Base-by-base conservation (phyloP, 2,329 filamentous ascomycete species). In the Myrmaecium sp. region DNA sequence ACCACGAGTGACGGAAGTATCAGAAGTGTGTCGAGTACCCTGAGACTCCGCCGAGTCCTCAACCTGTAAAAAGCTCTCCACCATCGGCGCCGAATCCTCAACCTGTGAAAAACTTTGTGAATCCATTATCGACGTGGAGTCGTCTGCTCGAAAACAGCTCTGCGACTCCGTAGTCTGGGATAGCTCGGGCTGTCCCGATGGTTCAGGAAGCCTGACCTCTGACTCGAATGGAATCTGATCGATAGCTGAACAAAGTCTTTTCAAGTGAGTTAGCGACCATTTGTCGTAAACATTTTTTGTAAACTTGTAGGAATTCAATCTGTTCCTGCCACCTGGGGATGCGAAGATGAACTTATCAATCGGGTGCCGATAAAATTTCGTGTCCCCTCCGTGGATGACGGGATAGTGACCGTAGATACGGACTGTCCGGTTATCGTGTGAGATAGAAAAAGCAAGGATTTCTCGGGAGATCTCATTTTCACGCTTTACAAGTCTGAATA, bases 221-320 rank as follows among this genome's bases (percentile, higher is more conserved):
- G n/a, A 25, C 11, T 29, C 28, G 21, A 28, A 8, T 1, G 26
- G 30, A 17, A 38, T 23, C 8, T 29, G 18, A 21, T 37, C 26
- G 17, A 37, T 36, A 11, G 27, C 29, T 5, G 29, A 32, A 22
- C 30, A 30, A 14, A 38, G 30, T 18, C 32, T 30, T 14, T 26
- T 12, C 3, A 35, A 32, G 14, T 33, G 32, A 6, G 21, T 24
- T 4, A 29, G 30, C 25, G 34, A 15, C 36, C 26, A 36, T 26
- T 27, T 21, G 15, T 37, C 27, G 17, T 37, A 37, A 15, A 37
- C 15, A 19, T 33, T 37, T 23, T 26, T 24, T 16, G 29, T 21
- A 15, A 38, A 38, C 7, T 17, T 32, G 15, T 36, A 35, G 6
- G 29, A 23, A 9, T 20, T 36, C 32, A 25, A 33, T 17, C 21